Evolutionary conservation across 352 stramenopile genomes (phyloP).

Genomic region (Poterioochromonas sp.): DNA sequence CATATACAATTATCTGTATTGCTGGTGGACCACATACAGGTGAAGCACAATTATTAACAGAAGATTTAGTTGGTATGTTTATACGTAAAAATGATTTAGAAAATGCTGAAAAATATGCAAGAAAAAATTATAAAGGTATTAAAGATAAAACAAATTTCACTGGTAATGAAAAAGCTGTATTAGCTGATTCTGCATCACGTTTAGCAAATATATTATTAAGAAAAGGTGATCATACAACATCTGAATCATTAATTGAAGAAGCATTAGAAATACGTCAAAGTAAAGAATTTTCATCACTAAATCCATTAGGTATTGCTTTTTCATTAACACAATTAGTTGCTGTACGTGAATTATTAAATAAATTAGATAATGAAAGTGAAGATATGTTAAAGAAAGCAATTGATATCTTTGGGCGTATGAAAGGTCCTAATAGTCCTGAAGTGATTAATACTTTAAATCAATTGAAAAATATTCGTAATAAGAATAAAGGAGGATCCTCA

Average conservation of each 20-base stretch:
- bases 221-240: background rate
- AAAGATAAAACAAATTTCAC: background rate
- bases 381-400: background rate
- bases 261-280: background rate
- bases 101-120: background rate
- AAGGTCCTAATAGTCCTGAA: background rate
- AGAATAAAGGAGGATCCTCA: background rate
- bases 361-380: background rate
- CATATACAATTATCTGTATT: slow-evolving; percentile 12
- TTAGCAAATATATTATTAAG: background rate
- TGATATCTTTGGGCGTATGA: background rate
- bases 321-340: background rate
- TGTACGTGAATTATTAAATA: background rate
- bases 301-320: background rate
- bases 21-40: background rate
- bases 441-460: slow-evolving; percentile 2
- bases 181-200: background rate
- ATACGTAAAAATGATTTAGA: background rate
- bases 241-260: slow-evolving; percentile 7
- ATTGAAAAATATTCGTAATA: background rate
- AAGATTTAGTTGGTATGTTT: slow-evolving; percentile 1
- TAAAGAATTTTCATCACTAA: background rate
- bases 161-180: background rate
- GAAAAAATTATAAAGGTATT: background rate
- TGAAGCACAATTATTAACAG: background rate